Evolutionary conservation across 1,284 basidiomycete genomes (phyloP), one percentile per base, ranked within the genome.

Genomic region (Tilletiopsis washingtonensis): DNA sequence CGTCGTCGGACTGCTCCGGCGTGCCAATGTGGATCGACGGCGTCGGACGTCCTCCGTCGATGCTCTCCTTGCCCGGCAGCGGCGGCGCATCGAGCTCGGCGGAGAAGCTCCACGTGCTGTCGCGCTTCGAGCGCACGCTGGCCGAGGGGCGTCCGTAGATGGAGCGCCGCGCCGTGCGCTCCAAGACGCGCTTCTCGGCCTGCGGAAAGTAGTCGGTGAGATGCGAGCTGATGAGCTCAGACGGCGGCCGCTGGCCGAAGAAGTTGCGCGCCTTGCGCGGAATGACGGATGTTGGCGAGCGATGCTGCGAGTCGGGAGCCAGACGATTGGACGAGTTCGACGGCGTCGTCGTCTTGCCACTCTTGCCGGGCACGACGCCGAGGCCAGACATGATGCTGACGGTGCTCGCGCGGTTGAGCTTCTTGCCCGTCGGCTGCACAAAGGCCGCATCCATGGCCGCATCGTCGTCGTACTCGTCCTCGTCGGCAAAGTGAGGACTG

Each of bases 161-260:
- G n/a, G 59, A 62, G 17, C 62, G 50, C 17, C 66, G 53, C 20
- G 66, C 66, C 1, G 66, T 53, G 20, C 63, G 56, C 51, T 68
- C 64, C 41, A 72, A 52, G 6, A 69, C 64, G 37, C 55, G 89
- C 76, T 86, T 89, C 76, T 94, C 88, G 1, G 89, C 85, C 53
- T 82, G 81, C 1, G 93, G 94, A 81, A 99, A 99, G 77, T 88
- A 99, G 53, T 96, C 91, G 19, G 86, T 84, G 39, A 98, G 75
- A 71, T 98, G 91, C n/a, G 81, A 93, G 26, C 91, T 89, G 76
- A 98, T 98, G 61, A 98, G 81, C 74, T 98, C 93, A 71, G 85
- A 89, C 0, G 94, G 91, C 1, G 94, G 94, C 40, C 94, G 85
- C 69, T 97, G 93, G 9, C 93, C 94, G 65, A 96, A 93, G 79